Percentiles rank a stretch among this genome's conserved stretches.
phyloP scores from a whole-genome alignment of 768 basidiomycete species.

The Strobilomyces confusus region DNA sequence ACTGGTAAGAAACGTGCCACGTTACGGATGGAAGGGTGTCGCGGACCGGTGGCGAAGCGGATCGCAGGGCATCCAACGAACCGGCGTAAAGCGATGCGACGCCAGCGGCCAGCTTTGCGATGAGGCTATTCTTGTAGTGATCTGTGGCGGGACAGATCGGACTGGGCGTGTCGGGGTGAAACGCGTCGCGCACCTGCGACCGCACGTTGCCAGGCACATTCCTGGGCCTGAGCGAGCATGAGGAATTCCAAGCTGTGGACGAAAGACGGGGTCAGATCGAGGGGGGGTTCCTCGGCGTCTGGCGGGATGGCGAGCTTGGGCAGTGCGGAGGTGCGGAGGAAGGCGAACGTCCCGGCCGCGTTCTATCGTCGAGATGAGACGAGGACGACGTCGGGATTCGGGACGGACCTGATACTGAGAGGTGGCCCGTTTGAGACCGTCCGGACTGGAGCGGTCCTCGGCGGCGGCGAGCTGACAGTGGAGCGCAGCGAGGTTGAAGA shows the following conservation, averaged over 20 bases:
- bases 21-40: conserved; percentile 54
- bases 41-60: conserved; percentile 41
- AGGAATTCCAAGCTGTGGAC: conserved; percentile 64
- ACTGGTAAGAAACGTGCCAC: neutral
- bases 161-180: neutral
- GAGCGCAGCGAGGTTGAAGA: conserved; percentile 87
- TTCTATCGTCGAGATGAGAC: conserved; percentile 37
- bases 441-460: conserved; percentile 64
- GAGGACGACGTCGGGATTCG: conserved; percentile 10
- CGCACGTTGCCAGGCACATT: conserved; percentile 94
- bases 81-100: conserved; percentile 65
- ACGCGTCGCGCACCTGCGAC: conserved; percentile 55
- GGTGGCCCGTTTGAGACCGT: conserved; percentile 83
- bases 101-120: conserved; percentile 79
- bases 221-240: conserved; percentile 93
- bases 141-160: conserved; percentile 31
- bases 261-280: conserved; percentile 65
- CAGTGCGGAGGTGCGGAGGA: conserved; percentile 49
- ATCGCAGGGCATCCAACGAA: conserved; percentile 42
- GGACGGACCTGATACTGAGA: conserved; percentile 60
- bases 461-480: conserved; percentile 74
- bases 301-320: conserved; percentile 47
- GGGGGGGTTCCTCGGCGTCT: conserved; percentile 50
- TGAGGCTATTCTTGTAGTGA: conserved; percentile 74
- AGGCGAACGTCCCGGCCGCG: conserved; percentile 70